A percentile compares a stretch with the other conserved stretches of the same genome.
Conservation (phyloP, 1,284 basidiomycete genomes). For the Apiotrichum porosum region DNA sequence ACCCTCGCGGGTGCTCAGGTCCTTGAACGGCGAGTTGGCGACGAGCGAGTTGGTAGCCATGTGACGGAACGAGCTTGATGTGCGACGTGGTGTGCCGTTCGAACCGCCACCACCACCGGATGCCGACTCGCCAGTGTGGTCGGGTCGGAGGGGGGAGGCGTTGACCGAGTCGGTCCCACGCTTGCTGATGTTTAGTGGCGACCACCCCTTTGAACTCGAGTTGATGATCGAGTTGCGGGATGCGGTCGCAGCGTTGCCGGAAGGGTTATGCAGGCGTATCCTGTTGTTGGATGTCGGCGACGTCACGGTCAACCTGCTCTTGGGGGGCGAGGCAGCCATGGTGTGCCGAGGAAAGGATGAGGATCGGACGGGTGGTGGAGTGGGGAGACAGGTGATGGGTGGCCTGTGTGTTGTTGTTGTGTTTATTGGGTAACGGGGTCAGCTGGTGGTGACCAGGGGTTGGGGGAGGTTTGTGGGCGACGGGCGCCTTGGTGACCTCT, state of each 20-base stretch:
- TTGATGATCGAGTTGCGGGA: slow-evolving; percentile 41
- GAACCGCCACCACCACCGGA: no score
- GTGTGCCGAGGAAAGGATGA: slow-evolving; percentile 7
- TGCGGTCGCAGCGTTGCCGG: slow-evolving; percentile 13
- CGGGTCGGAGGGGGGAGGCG: slow-evolving; percentile 18
- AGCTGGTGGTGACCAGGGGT: neutral
- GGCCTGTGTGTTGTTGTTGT: neutral
- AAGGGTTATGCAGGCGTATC: slow-evolving; percentile 9
- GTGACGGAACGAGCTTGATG: slow-evolving; percentile 76
- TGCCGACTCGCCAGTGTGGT: slow-evolving; percentile 19
- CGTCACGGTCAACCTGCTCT: slow-evolving; percentile 2
- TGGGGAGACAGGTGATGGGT: neutral
- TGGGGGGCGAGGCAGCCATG: neutral
- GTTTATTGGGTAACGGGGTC: neutral
- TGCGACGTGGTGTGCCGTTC: slow-evolving; percentile 53
- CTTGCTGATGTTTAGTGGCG: slow-evolving; percentile 48
- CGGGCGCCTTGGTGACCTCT: no score
- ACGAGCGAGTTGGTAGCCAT: slow-evolving; percentile 76
- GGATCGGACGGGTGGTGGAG: neutral
- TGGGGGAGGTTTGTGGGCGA: neutral
- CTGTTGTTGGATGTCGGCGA: neutral
- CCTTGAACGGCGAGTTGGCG: slow-evolving; percentile 82
- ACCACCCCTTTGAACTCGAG: slow-evolving; percentile 49
- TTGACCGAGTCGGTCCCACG: slow-evolving; percentile 20
- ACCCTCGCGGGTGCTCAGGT: slow-evolving; percentile 27